Base-by-base conservation (phyloP, 495 filamentous ascomycete genomes). In the Tuber indicum region DNA sequence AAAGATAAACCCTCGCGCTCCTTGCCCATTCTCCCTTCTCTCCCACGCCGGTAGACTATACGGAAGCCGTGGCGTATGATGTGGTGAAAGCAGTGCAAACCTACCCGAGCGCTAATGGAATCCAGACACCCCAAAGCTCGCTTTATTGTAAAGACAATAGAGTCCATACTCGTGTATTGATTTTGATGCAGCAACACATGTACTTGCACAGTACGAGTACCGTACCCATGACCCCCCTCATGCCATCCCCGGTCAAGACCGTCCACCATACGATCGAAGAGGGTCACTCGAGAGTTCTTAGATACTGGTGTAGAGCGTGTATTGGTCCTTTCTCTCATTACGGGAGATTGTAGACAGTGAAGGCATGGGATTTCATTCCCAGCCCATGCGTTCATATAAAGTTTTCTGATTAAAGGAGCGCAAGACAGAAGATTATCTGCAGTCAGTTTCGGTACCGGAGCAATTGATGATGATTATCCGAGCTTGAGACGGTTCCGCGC, bases 71-170 rank as follows among this genome's bases (percentile, higher is more conserved):
- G 75, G 71, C 41, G 72, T 19, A 42, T 32, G 49, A 70, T 49
- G 46, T 26, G 72, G 32, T 45, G 73, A 49, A 41, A 62, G 41
- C 47, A 32, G 12, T 77, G 39, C 58, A 39, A n/a, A 69, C 66
- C 45, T 79, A 80, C 76, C 72, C 76, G 49, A 45, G 79, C 52
- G n/a, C 78, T 46, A 42, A 80, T 52, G 36, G 76, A 69, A 36
- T 72, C 78, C 26, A 79, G 39, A 23, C 69, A 70, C 71, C 71
- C 72, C 16, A 80, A 74, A 79, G 71, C 62, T 46, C 77, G 75
- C 79, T 76, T 77, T 72, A 41, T 80, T 36, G 77, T 23, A 14
- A 72, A 80, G 71, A 74, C 71, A 62, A 73, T 21, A 70, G 74
- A 43, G 58, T 36, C 58, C 58, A 66, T 66, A 66, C 58, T 36